Base-by-base conservation (phyloP, 2,329 filamentous ascomycete species). In the Thelonectria discophora region DNA sequence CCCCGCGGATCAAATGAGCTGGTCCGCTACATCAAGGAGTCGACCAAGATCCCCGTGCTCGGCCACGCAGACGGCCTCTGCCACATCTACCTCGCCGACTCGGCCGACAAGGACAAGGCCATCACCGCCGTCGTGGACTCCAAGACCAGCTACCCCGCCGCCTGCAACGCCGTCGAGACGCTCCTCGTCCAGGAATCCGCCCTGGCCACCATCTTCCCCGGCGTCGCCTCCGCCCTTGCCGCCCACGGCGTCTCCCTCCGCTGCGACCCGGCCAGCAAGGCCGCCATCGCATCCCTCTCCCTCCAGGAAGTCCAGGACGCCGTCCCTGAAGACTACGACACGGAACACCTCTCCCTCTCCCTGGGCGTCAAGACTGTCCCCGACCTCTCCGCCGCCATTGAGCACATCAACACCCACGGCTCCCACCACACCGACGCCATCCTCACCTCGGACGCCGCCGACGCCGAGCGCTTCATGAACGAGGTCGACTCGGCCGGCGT, bases 1-100 rank as follows among this genome's bases (percentile, higher is more conserved):
- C 95, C 95, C 2, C 86, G 95, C 40, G 94, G 94, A 50, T 92
- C 90, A 56, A 97, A 97, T 77, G 93, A 97, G 55, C 86, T 97
- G 9, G 94, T 97, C 42, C 86, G 91, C 60, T 92, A 92, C 77
- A 93, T 97, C 78, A 97, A 98, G 78, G 86, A 88, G 46, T 90
- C 90, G 66, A 97, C 95, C 54, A 92, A 92, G 74, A 98, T 99
- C 70, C 95, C 95, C 2, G 95, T 99, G 1, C 87, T 99, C 21
- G 95, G 95, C 64, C 95, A 99, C 75, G 95, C 95, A 21, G 95
- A 99, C 75, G 95, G 95, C 37, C 85, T 98, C 60, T 99, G 95
- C 80, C 86, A 88, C 64, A 88, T 93, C 65, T 99, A 95, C 77
- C 84, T 99, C 53, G 91, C 95, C 71, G 82, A 84, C 11, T 91